phyloP scores from a whole-genome alignment of 1,284 basidiomycete species.

The Trametes sp. region DNA sequence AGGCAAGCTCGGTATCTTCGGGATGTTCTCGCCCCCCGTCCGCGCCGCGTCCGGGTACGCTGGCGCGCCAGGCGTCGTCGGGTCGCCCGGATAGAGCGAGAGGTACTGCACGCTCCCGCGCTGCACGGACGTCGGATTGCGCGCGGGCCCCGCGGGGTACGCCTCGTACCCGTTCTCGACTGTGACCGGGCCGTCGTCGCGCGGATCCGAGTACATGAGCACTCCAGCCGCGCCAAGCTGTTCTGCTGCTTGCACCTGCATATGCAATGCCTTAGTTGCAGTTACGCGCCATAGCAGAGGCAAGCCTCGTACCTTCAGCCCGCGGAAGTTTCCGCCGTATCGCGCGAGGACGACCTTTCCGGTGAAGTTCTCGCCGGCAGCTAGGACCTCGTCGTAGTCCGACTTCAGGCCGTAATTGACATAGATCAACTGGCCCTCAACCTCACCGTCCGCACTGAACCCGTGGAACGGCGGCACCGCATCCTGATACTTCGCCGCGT shows the following conservation, averaged over 20 bases:
- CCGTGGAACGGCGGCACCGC: constrained; percentile 75
- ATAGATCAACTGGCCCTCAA: constrained; percentile 77
- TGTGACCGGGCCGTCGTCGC: constrained; percentile 87
- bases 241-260: constrained; percentile 79
- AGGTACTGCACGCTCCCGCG: constrained; percentile 90
- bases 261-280: neutral
- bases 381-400: constrained; percentile 47
- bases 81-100: constrained; percentile 84
- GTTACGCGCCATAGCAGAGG: neutral
- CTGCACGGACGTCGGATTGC: constrained; percentile 85
- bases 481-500: constrained; percentile 66
- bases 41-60: constrained; percentile 87
- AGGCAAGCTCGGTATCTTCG: constrained; percentile 83
- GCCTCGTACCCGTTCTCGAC: constrained; percentile 77
- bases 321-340: constrained; percentile 87
- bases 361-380: constrained; percentile 72
- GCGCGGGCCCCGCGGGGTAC: constrained; percentile 87
- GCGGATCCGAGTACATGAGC: constrained; percentile 88
- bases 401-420: constrained; percentile 83
- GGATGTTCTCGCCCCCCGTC: constrained; percentile 72
- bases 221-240: constrained; percentile 81
- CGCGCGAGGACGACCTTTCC: constrained; percentile 85
- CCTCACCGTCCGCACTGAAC: constrained; percentile 69
- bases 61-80: constrained; percentile 87
- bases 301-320: constrained; percentile 66